Evolutionary conservation across 805 yeast genomes (phyloP).

Genomic region (Nakazawaea peltata): DNA sequence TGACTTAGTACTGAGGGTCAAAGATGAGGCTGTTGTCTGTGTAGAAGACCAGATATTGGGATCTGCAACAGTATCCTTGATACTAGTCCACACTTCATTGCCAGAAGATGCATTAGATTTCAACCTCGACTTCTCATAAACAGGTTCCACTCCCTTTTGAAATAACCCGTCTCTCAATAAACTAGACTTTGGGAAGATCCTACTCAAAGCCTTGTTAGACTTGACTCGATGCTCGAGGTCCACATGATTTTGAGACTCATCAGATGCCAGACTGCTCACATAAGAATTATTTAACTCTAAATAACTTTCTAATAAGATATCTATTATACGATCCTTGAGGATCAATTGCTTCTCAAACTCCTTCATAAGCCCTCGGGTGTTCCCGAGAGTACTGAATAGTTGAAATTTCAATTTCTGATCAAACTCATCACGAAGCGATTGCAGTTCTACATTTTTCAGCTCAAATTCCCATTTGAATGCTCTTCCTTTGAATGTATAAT

Average conservation of each 20-base stretch:
- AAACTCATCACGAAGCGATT: no score
- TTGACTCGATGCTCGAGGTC: constrained; percentile 3
- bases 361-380: neutral
- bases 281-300: constrained; percentile 9
- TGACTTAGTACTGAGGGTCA: neutral
- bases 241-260: neutral
- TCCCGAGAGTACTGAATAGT: neutral
- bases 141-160: neutral
- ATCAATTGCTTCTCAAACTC: neutral
- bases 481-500: no score
- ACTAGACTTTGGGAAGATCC: constrained; percentile 8
- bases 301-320: constrained; percentile 7
- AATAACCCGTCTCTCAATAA: constrained; percentile 3
- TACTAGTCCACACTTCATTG: neutral
- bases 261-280: neutral
- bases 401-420: constrained; percentile 1
- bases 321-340: constrained; percentile 10
- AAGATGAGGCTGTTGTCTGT: neutral
- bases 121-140: no score
- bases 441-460: no score
- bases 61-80: neutral
- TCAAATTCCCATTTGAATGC: no score
- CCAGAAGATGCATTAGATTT: neutral
- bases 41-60: neutral
- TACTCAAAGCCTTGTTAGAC: constrained; percentile 7